A percentile compares a stretch with the other conserved stretches of the same genome.
phyloP scores from a whole-genome alignment of 1,284 basidiomycete species.

The Melanopsichium pennsylvanicum region DNA sequence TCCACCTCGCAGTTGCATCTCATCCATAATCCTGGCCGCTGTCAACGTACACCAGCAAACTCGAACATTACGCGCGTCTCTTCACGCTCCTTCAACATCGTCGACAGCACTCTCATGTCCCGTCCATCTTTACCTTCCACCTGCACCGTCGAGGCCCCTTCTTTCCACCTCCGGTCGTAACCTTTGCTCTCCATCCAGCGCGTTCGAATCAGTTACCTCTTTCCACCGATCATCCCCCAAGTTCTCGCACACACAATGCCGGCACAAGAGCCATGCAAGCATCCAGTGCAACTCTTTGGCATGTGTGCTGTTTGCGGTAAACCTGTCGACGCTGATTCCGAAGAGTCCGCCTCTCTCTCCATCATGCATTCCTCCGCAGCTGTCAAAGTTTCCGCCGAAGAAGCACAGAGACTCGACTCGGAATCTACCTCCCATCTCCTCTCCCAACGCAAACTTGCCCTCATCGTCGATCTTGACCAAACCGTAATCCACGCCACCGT shows the following conservation, averaged over 20 bases:
- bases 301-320: conserved; percentile 92
- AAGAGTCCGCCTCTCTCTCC: conserved; percentile 39
- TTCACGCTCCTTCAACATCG: not conserved
- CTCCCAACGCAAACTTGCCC: conserved; percentile 79
- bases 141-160: conserved; percentile 1
- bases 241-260: conserved; percentile 2
- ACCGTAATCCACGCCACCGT: conserved; percentile 98
- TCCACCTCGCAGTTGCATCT: too few species aligned
- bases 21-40: not conserved
- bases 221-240: not conserved
- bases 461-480: conserved; percentile 98
- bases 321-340: conserved; percentile 77
- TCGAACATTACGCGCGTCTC: not conserved
- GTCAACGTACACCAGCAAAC: not conserved
- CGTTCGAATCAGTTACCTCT: not conserved
- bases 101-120: conserved; percentile 15
- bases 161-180: conserved; percentile 15
- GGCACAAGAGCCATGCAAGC: conserved; percentile 73
- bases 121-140: not conserved
- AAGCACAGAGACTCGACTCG: conserved; percentile 85
- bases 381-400: conserved; percentile 67
- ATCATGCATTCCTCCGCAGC: conserved; percentile 59
- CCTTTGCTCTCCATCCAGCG: not conserved
- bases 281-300: conserved; percentile 89
- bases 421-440: conserved; percentile 82